Conservation (phyloP, 495 filamentous ascomycete genomes). For the Aspergillus nanangensis region DNA sequence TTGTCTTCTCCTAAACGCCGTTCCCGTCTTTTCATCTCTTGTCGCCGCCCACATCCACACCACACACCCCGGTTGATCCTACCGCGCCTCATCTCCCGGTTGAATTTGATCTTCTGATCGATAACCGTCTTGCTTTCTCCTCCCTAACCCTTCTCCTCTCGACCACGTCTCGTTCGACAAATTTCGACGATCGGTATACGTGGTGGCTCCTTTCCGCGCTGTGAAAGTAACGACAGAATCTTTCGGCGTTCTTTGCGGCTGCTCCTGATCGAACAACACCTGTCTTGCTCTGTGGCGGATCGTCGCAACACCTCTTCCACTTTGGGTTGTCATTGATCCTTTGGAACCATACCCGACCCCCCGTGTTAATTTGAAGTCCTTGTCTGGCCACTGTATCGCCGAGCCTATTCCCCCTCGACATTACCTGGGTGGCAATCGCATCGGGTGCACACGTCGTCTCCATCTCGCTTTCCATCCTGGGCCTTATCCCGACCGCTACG, state of each 20-base stretch:
- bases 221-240: conserved; percentile 13
- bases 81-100: conserved; percentile 21
- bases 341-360: not conserved
- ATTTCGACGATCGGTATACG: not conserved
- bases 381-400: not conserved
- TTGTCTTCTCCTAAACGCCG: conserved; percentile 20
- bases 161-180: not conserved
- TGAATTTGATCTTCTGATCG: conserved; percentile 11
- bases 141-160: conserved; percentile 6
- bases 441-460: conserved; percentile 7
- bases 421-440: not conserved
- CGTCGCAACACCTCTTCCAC: conserved; percentile 3
- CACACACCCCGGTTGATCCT: conserved; percentile 18
- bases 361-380: not conserved
- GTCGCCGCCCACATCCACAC: conserved; percentile 24
- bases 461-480: conserved; percentile 10
- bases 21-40: conserved; percentile 28
- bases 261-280: conserved; percentile 10
- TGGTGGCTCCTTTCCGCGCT: conserved; percentile 1
- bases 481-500: conserved; percentile 15
- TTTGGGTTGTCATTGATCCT: conserved; percentile 9
- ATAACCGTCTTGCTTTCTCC: conserved; percentile 9
- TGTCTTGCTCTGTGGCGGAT: conserved; percentile 6
- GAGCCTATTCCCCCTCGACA: not conserved
- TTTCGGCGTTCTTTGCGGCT: conserved; percentile 5